Base-by-base conservation (phyloP, 441 rosid genomes). In the Populus hybrid region DNA sequence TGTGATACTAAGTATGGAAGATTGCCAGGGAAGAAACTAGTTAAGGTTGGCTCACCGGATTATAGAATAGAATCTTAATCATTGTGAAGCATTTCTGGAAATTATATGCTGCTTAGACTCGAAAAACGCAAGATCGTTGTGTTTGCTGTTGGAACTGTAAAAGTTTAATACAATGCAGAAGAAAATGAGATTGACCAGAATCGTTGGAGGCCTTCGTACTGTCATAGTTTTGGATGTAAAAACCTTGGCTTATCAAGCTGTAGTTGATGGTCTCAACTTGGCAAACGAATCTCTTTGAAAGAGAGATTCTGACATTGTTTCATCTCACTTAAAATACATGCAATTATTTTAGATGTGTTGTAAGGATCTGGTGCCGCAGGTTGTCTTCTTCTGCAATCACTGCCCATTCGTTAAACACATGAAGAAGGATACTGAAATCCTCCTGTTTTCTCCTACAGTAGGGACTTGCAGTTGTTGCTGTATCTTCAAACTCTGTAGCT, bases 361-460 rank as follows among this genome's bases (percentile, higher is more conserved):
- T 64, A 68, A 81, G 66, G 68, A 18, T 21, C 72, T 16, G 36
- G 26, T 76, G 61, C 35, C 82, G 78, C 86, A 92, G 96, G 98
- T 91, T 78, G 91, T 93, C 94, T 93, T 93, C 79, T 84, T 93
- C 57, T 95, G 96, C 87, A 93, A 93, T 71, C 98, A 93, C 84
- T 95, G 98, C 83, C 96, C 98, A 1, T 95, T 95, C 91, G 98
- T 95, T 76, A 91, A 82, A 81, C 98, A 89, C 84, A 82, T 93
- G 87, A 90, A 91, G 91, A 93, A 95, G 83, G 91, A 89, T 77
- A 75, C 72, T 63, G 63, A 64, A 14, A 6, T 57, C 50, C 78
- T 72, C 10, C 64, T 42, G 30, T 71, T 6, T 76, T 67, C 26
- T 82, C 57, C 26, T 84, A 88, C 92, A 91, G 97, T 91, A 91